A percentile compares a stretch with the other conserved stretches of the same genome.
These are phyloP conservation scores for Tricholoma hemisulphureum DNA, from an alignment of 768 basidiomycete genomes.

Conservation along the genomic window DNA sequence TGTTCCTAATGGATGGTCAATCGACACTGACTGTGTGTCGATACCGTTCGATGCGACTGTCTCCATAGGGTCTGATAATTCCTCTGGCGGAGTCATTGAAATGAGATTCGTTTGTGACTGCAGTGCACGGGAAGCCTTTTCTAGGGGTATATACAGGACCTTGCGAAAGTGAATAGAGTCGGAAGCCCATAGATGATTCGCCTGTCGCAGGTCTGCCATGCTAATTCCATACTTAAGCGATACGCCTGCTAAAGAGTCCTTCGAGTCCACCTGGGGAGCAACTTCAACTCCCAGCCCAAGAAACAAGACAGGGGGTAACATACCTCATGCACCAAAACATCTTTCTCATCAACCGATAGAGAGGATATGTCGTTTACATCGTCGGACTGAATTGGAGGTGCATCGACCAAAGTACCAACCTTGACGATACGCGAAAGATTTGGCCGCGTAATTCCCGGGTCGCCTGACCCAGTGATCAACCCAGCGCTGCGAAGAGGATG, in stretches of 20 bases:
- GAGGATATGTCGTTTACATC: conserved; percentile 12
- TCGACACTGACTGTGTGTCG: conserved; percentile 4
- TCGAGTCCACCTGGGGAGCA: conserved; percentile 54
- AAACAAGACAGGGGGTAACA: conserved; percentile 13
- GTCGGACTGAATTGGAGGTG: conserved; percentile 17
- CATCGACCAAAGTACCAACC: conserved; percentile 28
- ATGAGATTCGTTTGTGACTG: conserved; percentile 31
- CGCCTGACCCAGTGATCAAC: conserved; percentile 19
- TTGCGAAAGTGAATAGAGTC: conserved; percentile 90
- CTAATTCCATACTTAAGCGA: conserved; percentile 88
- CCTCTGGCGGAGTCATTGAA: conserved; percentile 23
- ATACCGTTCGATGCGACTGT: conserved; percentile 9
- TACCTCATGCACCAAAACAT: conserved; percentile 64
- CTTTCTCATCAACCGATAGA: conserved; percentile 37
- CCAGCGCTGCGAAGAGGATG: conserved; percentile 29
- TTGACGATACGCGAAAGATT: conserved; percentile 22
- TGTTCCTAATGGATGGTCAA: conserved; percentile 18
- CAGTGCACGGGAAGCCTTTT: conserved; percentile 49
- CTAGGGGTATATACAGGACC: conserved; percentile 75
- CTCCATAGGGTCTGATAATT: conserved; percentile 16
- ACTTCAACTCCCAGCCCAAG: background rate
- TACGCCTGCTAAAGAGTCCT: conserved; percentile 83
- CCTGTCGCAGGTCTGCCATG: conserved; percentile 76
- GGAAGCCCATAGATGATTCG: conserved; percentile 92
- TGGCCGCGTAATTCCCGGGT: conserved; percentile 29